Evolutionary conservation across 768 basidiomycete species (phyloP), one percentile per base, ranked within the genome.

Genomic region (Xerocomus spinulosus): DNA sequence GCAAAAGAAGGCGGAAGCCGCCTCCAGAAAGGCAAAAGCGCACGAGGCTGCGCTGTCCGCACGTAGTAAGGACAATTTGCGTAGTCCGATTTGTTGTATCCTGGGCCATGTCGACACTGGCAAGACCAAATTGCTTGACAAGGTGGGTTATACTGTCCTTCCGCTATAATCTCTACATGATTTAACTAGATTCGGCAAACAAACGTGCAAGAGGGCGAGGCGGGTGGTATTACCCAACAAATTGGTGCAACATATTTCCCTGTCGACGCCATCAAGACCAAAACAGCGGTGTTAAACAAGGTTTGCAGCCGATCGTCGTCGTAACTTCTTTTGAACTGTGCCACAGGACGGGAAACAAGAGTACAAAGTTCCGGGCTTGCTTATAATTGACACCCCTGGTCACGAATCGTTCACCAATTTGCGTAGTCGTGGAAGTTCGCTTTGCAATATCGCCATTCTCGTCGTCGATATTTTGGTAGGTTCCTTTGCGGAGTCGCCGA

Each of bases 241-340:
- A 99, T 99, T 56, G 96, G 96, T 76, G 96, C 96, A 18, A 98
- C 96, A 0, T 99, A 94, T 75, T 98, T 99, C 82, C 96, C 96
- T 29, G 85, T 87, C 26, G 88, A 92, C 5, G 94, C 95, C 7
- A 96, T 99, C 68, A 82, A 83, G 70, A 80, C 79, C 33, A 98
- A 98, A 77, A 98, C 96, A 6, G 75, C 75, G 13, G 93, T 97
- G n/a, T 71, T 98, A 72, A 95, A 97, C 71, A 86, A 79, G 69
- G 91, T 84, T 54, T 46, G 67, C 58, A 20, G 48, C 42, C 39
- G 37, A 24, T 50, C 17, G 18, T 44, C 18, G 9, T 23, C n/a
- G 5, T 44, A 12, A 25, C 45, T 49, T 35, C 37, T 35, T 49
- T 39, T 50, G 54, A 45, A 56, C 48, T 23, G 20, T 32, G 37